Base-by-base conservation (phyloP, 148 eudicot genomes). In the Nyssa sinensis region DNA sequence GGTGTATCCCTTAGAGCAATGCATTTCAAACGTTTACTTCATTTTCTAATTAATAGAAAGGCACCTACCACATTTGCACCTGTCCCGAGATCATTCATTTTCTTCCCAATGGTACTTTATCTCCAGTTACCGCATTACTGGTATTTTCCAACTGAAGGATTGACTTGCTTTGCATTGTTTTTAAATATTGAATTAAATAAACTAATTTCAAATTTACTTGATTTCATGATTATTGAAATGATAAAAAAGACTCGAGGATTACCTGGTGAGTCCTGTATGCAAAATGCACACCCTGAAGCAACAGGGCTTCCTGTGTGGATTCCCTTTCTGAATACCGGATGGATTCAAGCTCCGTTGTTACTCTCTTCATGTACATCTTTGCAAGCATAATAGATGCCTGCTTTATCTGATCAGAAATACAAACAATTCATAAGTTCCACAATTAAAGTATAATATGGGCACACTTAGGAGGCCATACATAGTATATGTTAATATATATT, bases 261-360 rank as follows among this genome's bases (percentile, higher is more conserved):
- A 78, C 80, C 81, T 78, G 81, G 64, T 78, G 77, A 74, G 73
- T 73, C 63, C 76, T 78, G 11, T 73, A 78, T 30, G 77, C 81
- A 51, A 78, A 78, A 59, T 73, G 81, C 24, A 73, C 67, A 34
- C 81, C 77, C 73, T 78, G 81, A 47, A 73, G 77, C 30, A 78
- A 64, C 60, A 78, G 73, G 21, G 77, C 77, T 78, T 73, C 81
- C 47, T 78, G 81, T 57, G 81, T 61, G 9, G 77, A 78, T 78
- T 78, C 81, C 73, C 81, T 66, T n/a, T 73, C 81, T 6, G 67
- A 73, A 60, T 78, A 61, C 62, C 44, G 72, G 23, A 57, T 30
- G 24, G 77, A 66, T 68, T 73, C 76, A 39, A 78, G 63, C 71
- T 78, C 81, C 37, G 23, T 59, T 0, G 24, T 33, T 30, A 78